Percentiles rank a stretch among this genome's conserved stretches.
These are phyloP conservation scores for Diplodia mutila DNA, from an alignment of 2,329 filamentous ascomycete genomes.

Conservation along the genomic window DNA sequence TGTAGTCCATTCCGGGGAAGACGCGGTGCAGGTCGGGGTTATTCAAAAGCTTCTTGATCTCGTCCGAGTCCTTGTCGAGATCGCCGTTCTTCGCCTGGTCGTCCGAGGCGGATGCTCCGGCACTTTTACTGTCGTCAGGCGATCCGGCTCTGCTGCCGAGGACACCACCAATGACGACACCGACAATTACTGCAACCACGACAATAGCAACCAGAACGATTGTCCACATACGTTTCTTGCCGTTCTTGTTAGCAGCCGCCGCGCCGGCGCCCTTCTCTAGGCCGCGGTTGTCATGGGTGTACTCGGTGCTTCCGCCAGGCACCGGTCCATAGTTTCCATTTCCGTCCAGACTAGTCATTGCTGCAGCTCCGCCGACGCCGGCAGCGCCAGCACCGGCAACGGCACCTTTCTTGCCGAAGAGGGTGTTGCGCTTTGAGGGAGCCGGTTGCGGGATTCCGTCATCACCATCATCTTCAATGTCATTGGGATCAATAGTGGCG, in stretches of 20 bases:
- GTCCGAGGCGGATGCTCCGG: slow-evolving; percentile 51
- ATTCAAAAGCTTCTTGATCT: slow-evolving; percentile 81
- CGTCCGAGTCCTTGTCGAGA: slow-evolving; percentile 70
- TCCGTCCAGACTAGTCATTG: slow-evolving; percentile 35
- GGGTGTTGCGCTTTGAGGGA: slow-evolving; percentile 54
- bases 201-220: slow-evolving; percentile 69
- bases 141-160: slow-evolving; percentile 56
- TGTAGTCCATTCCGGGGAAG: slow-evolving; percentile 95
- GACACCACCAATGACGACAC: slow-evolving; percentile 74
- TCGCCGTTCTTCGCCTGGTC: slow-evolving; percentile 69
- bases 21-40: slow-evolving; percentile 86
- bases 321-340: slow-evolving; percentile 64
- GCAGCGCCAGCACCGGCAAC: slow-evolving; percentile 49
- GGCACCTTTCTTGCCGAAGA: slow-evolving; percentile 47
- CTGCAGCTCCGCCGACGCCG: slow-evolving; percentile 33
- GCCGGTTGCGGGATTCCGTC: slow-evolving; percentile 66
- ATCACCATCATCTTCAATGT: slow-evolving; percentile 85
- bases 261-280: slow-evolving; percentile 70
- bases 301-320: slow-evolving; percentile 36
- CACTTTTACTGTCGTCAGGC: slow-evolving; percentile 32
- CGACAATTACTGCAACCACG: slow-evolving; percentile 71
- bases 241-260: slow-evolving; percentile 61
- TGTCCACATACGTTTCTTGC: slow-evolving; percentile 70
- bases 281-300: slow-evolving; percentile 13
- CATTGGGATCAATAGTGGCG: slow-evolving; percentile 70